Evolutionary conservation across 352 stramenopile species (phyloP).

Genomic region (Phytopythium delawarense): DNA sequence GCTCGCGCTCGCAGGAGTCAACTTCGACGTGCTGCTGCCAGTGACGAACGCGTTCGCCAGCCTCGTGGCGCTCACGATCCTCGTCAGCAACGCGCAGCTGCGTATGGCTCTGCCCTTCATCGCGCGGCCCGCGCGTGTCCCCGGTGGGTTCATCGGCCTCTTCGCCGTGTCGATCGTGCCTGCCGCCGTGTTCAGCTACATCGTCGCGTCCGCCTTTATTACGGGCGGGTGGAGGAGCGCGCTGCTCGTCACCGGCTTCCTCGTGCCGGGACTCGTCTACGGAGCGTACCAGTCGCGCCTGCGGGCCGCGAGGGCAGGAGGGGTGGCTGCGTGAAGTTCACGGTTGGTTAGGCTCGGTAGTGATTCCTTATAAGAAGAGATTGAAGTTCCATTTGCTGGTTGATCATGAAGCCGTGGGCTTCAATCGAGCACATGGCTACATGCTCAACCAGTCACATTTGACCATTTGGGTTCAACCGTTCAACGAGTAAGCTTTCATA

Average conservation of each 20-base stretch:
- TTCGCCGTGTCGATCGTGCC: conserved; percentile 18
- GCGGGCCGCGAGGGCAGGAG: not conserved
- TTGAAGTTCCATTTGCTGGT: too few species aligned
- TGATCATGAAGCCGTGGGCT: too few species aligned
- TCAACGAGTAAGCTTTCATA: too few species aligned
- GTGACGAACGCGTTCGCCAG: conserved; percentile 87
- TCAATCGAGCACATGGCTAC: too few species aligned
- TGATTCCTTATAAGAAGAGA: not conserved
- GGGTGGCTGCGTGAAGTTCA: not conserved
- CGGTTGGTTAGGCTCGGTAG: not conserved
- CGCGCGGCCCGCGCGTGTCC: conserved; percentile 28
- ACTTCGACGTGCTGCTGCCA: conserved; percentile 55
- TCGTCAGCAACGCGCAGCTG: conserved; percentile 82
- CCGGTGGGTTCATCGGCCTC: conserved; percentile 16
- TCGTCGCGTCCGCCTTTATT: conserved; percentile 9
- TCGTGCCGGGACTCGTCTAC: conserved; percentile 9
- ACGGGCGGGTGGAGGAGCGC: conserved; percentile 9
- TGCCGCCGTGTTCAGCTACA: conserved; percentile 11
- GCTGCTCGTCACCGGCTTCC: conserved; percentile 8
- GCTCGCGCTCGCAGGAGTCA: conserved; percentile 21
- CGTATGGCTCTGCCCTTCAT: conserved; percentile 46
- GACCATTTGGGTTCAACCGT: too few species aligned
- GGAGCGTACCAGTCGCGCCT: conserved; percentile 6
- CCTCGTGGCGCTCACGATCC: conserved; percentile 71
- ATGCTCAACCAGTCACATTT: too few species aligned